phyloP scores from a whole-genome alignment of 129 eudicot genomes.

The Smallanthus sonchifolius region DNA sequence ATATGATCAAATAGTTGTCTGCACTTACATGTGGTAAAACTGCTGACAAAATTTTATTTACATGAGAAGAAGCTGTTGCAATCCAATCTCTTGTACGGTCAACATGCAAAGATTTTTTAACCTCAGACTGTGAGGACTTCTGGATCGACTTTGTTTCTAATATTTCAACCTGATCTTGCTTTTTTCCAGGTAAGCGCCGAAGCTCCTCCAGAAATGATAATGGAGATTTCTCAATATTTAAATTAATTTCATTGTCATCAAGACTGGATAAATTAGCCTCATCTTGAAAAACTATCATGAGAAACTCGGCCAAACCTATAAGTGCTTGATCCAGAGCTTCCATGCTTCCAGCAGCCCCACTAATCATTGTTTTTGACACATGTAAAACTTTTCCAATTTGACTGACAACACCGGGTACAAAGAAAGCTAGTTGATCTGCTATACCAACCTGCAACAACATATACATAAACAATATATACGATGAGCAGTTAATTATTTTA shows the following conservation, averaged over 20 bases:
- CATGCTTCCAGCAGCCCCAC: conserved; percentile 89
- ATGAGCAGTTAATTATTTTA: not conserved
- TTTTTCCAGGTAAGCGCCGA: conserved; percentile 52
- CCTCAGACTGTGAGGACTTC: conserved; percentile 27
- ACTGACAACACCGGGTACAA: conserved; percentile 87
- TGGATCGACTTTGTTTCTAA: conserved; percentile 20
- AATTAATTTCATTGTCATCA: conserved; percentile 25
- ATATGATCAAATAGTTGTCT: conserved; percentile 7
- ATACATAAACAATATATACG: not conserved
- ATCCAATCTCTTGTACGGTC: conserved; percentile 84
- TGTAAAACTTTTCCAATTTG: conserved; percentile 79
- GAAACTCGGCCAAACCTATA: conserved; percentile 77
- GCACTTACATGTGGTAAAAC: conserved; percentile 76
- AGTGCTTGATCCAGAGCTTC: conserved; percentile 90
- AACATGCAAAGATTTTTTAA: conserved; percentile 52
- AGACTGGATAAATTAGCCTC: conserved; percentile 37
- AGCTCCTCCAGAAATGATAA: conserved; percentile 69
- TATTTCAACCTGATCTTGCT: conserved; percentile 27
- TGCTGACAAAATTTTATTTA: conserved; percentile 59
- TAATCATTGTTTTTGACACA: conserved; percentile 75
- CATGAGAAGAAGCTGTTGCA: conserved; percentile 52
- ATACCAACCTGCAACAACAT: conserved; percentile 69
- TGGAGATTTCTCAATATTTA: conserved; percentile 41
- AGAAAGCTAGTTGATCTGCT: conserved; percentile 87
- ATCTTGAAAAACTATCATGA: conserved; percentile 76